phyloP scores from a whole-genome alignment of 2,329 filamentous ascomycete genomes.

The Graphilbum sp. region DNA sequence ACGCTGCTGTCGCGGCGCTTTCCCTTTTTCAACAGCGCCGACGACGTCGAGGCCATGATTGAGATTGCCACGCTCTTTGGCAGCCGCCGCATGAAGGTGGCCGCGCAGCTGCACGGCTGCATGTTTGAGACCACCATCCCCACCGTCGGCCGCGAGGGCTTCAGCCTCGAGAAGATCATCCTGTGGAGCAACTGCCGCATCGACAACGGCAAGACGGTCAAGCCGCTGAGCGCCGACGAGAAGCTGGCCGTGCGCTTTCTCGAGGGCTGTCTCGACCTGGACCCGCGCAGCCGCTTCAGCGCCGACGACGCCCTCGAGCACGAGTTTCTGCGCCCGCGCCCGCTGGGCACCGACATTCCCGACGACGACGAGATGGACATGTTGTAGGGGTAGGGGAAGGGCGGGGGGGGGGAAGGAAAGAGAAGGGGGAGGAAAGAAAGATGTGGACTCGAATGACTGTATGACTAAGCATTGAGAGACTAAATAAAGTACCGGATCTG shows the following conservation, averaged over 20 bases:
- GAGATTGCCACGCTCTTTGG: conserved; percentile 96
- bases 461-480: no score
- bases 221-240: conserved; percentile 46
- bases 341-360: conserved; percentile 6
- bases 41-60: conserved; percentile 94
- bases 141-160: conserved; percentile 72
- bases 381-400: conserved; percentile 12
- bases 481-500: no score
- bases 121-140: conserved; percentile 88
- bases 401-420: neutral
- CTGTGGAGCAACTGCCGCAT: conserved; percentile 78
- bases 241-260: conserved; percentile 58
- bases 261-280: conserved; percentile 56
- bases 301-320: conserved; percentile 59
- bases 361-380: conserved; percentile 41
- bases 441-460: no score
- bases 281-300: conserved; percentile 57
- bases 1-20: conserved; percentile 86
- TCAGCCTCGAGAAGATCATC: conserved; percentile 82
- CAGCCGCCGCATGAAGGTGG: conserved; percentile 63
- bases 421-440: neutral
- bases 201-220: conserved; percentile 23
- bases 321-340: conserved; percentile 40
- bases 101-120: conserved; percentile 72
- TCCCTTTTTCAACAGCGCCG: conserved; percentile 97